Base-by-base conservation (phyloP, 345 rosid species). In the Brassica nigra region DNA sequence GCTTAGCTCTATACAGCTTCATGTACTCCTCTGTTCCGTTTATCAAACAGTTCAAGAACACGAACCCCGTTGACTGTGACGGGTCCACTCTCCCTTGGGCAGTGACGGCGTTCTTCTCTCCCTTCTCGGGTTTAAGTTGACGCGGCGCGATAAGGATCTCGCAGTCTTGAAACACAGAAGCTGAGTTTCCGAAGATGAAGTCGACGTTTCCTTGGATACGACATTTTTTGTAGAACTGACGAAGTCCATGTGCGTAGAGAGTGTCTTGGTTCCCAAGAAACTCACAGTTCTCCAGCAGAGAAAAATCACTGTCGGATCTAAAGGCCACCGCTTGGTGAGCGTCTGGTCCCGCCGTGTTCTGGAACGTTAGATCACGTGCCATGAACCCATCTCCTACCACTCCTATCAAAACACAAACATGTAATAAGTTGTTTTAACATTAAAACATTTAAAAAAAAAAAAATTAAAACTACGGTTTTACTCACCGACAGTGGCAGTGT, bases 311-410 rank as follows among this genome's bases (percentile, higher is more conserved):
- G 65, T 93, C 98, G 28, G 92, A 91, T 80, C 90, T 84, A 81
- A 95, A 93, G 69, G 99, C 99, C 3, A 93, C 98, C 4, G 98
- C 99, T 77, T 95, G 99, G 84, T 89, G 89, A 12, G 91, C 90
- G 59, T 88, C 92, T 1, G 93, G 88, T 18, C 95, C 97, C 8
- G 99, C 99, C 9, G 97, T 87, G 83, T 93, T 95, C 80, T 84
- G 85, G 78, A 95, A 70, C 1, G 99, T 93, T 55, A 95, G 71
- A 23, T 89, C 93, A 71, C 89, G 88, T 3, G 98, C 98, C 99
- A 95, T 93, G 83, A 95, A 95, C 34, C 99, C 99, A 81, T 95
- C 97, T 16, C 99, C 98, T 36, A 85, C 68, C 77, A 93, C 92
- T 54, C 93, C 99, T 95, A 87, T 49, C 68, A 76, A 76, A 42